These are phyloP conservation scores for Claviceps sorghi DNA, from an alignment of 2,329 filamentous ascomycete genomes.

Conservation along the genomic window DNA sequence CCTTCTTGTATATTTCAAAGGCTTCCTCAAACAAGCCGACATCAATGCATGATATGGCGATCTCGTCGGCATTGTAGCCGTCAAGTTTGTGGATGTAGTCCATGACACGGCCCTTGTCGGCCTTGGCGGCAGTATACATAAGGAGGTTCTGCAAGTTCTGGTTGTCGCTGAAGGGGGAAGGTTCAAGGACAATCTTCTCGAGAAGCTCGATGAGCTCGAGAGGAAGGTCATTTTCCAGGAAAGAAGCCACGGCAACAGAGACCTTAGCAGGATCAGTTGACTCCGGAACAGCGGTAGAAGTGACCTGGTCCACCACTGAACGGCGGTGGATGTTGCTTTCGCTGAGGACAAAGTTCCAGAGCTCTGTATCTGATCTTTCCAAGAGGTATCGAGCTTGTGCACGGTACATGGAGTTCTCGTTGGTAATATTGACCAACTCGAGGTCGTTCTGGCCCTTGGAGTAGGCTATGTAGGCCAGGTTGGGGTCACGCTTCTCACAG, in stretches of 20 bases:
- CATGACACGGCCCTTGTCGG: constrained; percentile 88
- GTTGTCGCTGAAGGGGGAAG: constrained; percentile 97
- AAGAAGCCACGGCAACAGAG: constrained; percentile 81
- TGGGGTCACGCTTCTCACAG: constrained; percentile 96
- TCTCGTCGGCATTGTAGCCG: constrained; percentile 81
- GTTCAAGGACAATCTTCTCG: constrained; percentile 99
- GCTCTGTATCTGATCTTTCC: constrained; percentile 74
- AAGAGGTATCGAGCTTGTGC: constrained; percentile 92
- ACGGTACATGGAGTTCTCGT: constrained; percentile 99
- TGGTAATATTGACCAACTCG: constrained; percentile 93
- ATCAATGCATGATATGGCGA: constrained; percentile 82
- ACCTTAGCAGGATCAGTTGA: constrained; percentile 89
- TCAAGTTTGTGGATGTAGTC: constrained; percentile 89
- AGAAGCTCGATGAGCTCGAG: constrained; percentile 91
- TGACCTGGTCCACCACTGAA: constrained; percentile 90
- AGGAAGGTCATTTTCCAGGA: constrained; percentile 81
- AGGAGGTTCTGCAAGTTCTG: constrained; percentile 90
- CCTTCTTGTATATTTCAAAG: constrained; percentile 98
- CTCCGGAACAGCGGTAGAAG: constrained; percentile 85
- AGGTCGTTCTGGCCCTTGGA: constrained; percentile 94
- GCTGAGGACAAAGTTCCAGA: constrained; percentile 90
- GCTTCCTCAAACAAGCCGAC: constrained; percentile 93
- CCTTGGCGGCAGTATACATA: constrained; percentile 91
- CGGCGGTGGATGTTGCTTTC: constrained; percentile 92
- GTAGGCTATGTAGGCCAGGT: constrained; percentile 88